Percentiles rank a stretch among this genome's conserved stretches.
These are phyloP conservation scores for Urtica urens DNA, from an alignment of 306 rosid genomes.

Conservation along the genomic window DNA sequence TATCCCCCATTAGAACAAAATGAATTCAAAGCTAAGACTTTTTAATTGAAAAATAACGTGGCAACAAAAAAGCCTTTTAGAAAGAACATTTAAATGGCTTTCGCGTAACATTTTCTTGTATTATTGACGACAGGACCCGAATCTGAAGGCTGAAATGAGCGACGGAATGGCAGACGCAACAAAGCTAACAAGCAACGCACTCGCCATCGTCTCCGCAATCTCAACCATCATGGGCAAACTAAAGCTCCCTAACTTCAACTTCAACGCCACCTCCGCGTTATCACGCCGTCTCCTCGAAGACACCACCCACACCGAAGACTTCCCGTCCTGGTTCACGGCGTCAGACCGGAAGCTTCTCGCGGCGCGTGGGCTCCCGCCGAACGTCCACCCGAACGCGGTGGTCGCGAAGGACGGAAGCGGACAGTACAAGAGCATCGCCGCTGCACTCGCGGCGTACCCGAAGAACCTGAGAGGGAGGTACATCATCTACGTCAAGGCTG, in stretches of 20 bases:
- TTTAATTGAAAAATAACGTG: no score
- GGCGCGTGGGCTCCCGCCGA: not conserved
- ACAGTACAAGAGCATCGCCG: slow-evolving; percentile 15
- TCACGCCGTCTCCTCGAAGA: slow-evolving; percentile 5
- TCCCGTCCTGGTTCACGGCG: slow-evolving; percentile 13
- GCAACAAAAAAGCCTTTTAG: no score
- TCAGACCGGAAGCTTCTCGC: slow-evolving; percentile 16
- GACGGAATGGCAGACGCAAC: slow-evolving; percentile 12
- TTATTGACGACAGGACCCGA: no score
- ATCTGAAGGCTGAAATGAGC: slow-evolving; percentile 6
- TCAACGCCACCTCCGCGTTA: not conserved
- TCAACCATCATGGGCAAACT: not conserved
- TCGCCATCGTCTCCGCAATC: slow-evolving; percentile 20
- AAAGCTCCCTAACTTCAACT: slow-evolving; percentile 7
- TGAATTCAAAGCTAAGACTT: no score
- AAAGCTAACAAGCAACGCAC: slow-evolving; percentile 17
- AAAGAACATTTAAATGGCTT: no score
- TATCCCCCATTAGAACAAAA: no score
- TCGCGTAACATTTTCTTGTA: no score
- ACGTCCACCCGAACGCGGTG: slow-evolving; percentile 8
- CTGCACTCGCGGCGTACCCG: slow-evolving; percentile 19
- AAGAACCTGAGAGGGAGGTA: slow-evolving; percentile 13
- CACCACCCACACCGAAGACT: not conserved
- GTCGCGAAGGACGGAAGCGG: slow-evolving; percentile 25
- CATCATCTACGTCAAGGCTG: slow-evolving; percentile 23